Evolutionary conservation across 257 asterid species (phyloP).

Genomic region (Hygrophila difformis): DNA sequence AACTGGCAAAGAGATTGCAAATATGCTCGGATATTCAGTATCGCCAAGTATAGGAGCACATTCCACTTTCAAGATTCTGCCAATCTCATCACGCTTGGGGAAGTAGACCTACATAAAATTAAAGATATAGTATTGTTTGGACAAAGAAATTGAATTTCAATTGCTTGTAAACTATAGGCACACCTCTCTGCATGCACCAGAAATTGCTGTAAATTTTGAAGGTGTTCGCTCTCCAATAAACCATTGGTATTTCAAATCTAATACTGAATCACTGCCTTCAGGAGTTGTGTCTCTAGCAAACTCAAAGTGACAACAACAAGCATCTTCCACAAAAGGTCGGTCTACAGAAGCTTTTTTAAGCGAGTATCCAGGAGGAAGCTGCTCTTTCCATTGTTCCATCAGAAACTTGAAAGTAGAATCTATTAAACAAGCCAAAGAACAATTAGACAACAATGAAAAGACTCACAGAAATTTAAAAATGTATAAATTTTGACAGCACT

Average conservation of each 20-base stretch:
- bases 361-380: conserved; percentile 76
- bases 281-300: conserved; percentile 57
- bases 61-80: conserved; percentile 79
- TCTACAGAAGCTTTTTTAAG: conserved; percentile 64
- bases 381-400: conserved; percentile 94
- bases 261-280: conserved; percentile 35
- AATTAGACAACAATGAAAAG: conserved; percentile 13
- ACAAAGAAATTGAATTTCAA: neutral
- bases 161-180: conserved; percentile 17
- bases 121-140: neutral
- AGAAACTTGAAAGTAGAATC: conserved; percentile 87
- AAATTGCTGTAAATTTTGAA: conserved; percentile 54
- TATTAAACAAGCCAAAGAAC: conserved; percentile 22
- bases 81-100: conserved; percentile 68
- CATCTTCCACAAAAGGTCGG: conserved; percentile 89
- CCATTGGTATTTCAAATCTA: conserved; percentile 81
- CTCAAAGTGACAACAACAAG: conserved; percentile 82
- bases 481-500: neutral
- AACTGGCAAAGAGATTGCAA: conserved; percentile 83
- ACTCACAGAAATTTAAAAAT: neutral
- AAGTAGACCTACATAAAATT: conserved; percentile 51
- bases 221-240: conserved; percentile 66
- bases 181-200: conserved; percentile 78
- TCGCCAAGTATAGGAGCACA: conserved; percentile 73
- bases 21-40: conserved; percentile 51